These are phyloP conservation scores for Eudorina sp. DNA, from an alignment of 139 green algal species.

Conservation along the genomic window DNA sequence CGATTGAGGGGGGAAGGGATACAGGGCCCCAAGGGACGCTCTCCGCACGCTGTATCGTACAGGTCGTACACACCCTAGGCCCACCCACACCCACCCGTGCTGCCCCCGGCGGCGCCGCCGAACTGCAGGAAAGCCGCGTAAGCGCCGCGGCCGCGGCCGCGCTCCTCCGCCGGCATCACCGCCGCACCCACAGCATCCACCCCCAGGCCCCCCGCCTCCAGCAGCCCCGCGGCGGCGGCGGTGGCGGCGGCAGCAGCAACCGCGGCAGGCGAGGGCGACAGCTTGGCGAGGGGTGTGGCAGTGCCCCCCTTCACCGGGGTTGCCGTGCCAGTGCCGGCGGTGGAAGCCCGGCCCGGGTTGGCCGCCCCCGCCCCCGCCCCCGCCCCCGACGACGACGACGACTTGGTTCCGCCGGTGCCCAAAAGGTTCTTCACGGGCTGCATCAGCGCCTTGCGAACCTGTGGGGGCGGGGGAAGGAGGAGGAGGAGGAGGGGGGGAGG, in stretches of 20 bases:
- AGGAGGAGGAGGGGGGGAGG: no score
- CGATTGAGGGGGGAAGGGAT: no score
- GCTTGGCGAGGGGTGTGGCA: neutral
- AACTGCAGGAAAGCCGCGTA: constrained; percentile 40
- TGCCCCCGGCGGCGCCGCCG: neutral
- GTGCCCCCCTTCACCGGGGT: neutral
- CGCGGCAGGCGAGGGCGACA: neutral
- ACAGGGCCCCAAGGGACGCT: no score
- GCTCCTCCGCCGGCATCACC: constrained; percentile 11
- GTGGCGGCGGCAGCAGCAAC: no score
- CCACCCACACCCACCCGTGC: neutral
- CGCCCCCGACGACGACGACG: neutral
- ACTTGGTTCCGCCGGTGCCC: neutral
- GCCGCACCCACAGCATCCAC: no score
- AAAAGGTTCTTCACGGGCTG: constrained; percentile 23
- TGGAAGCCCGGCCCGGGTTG: neutral
- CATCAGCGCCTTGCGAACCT: constrained; percentile 42
- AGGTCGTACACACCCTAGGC: no score
- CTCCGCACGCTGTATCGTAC: no score
- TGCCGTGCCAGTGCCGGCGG: neutral
- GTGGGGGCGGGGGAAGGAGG: neutral
- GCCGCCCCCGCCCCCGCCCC: neutral
- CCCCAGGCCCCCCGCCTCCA: neutral
- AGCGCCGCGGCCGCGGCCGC: constrained; percentile 26
- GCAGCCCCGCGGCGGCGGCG: neutral